These are phyloP conservation scores for Solanum verrucosum DNA, from an alignment of 257 asterid genomes.

Conservation along the genomic window DNA sequence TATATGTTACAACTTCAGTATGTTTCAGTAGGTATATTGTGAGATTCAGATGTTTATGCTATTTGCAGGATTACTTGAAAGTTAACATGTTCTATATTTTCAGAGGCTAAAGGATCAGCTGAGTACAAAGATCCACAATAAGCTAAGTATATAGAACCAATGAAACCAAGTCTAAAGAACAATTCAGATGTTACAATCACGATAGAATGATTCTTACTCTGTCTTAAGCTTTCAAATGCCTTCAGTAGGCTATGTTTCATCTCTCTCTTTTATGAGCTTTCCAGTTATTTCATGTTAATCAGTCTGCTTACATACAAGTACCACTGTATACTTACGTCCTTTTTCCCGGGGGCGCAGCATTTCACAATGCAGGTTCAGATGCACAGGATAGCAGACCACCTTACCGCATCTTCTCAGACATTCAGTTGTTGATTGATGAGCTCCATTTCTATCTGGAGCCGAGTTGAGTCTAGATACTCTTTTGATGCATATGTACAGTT, in stretches of 20 bases:
- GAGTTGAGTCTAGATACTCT: not conserved
- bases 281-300: not conserved
- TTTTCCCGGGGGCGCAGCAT: not conserved
- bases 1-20: not conserved
- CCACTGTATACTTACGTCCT: not conserved
- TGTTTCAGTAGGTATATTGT: not conserved
- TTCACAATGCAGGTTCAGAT: not conserved
- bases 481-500: not conserved
- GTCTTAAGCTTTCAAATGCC: not conserved
- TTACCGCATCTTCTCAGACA: not conserved
- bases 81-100: not conserved
- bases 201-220: not conserved
- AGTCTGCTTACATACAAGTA: not conserved
- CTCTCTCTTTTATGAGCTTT: not conserved
- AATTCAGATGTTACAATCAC: not conserved
- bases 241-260: not conserved
- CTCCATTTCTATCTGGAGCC: not conserved
- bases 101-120: not conserved
- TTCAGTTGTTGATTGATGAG: not conserved
- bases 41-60: not conserved
- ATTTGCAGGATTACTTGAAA: not conserved
- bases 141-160: not conserved
- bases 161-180: not conserved
- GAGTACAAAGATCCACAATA: not conserved
- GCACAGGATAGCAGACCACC: not conserved